These are phyloP conservation scores for Emergomyces africanus DNA, from an alignment of 2,329 filamentous ascomycete genomes.

Conservation along the genomic window DNA sequence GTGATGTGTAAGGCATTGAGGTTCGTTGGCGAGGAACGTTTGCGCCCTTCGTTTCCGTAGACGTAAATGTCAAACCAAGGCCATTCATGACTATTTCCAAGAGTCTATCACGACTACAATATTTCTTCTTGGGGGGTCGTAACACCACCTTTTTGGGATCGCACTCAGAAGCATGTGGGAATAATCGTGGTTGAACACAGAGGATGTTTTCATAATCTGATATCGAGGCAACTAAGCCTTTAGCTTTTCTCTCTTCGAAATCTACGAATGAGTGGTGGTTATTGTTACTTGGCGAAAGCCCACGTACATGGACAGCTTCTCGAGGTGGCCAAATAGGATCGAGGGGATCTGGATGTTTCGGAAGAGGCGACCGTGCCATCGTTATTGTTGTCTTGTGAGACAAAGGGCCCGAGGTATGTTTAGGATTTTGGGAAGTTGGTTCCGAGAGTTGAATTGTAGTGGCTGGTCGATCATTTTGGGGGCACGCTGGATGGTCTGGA, in stretches of 20 bases:
- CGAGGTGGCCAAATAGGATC: slow-evolving; percentile 29
- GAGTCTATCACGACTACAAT: not conserved
- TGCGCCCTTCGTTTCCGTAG: not conserved
- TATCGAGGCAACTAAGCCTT: slow-evolving; percentile 21
- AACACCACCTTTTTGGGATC: not conserved
- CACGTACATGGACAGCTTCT: slow-evolving; percentile 39
- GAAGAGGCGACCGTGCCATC: not conserved
- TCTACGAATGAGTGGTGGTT: not conserved
- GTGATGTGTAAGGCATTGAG: slow-evolving; percentile 21
- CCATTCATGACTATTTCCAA: not conserved
- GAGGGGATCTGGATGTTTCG: slow-evolving; percentile 16
- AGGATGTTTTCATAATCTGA: slow-evolving; percentile 23
- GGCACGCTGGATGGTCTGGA: not conserved
- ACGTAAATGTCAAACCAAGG: not conserved
- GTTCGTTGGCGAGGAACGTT: not conserved
- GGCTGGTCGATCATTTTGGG: not conserved
- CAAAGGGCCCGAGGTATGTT: not conserved
- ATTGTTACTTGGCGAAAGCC: slow-evolving; percentile 12
- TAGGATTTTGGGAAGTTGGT: not conserved
- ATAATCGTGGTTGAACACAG: slow-evolving; percentile 6
- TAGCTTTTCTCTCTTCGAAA: slow-evolving; percentile 26
- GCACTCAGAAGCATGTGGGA: not conserved
- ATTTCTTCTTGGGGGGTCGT: not conserved
- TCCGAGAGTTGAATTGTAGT: not conserved
- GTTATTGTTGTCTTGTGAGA: not conserved